Conservation (phyloP, 129 eudicot species). For the Tagetes patula region DNA sequence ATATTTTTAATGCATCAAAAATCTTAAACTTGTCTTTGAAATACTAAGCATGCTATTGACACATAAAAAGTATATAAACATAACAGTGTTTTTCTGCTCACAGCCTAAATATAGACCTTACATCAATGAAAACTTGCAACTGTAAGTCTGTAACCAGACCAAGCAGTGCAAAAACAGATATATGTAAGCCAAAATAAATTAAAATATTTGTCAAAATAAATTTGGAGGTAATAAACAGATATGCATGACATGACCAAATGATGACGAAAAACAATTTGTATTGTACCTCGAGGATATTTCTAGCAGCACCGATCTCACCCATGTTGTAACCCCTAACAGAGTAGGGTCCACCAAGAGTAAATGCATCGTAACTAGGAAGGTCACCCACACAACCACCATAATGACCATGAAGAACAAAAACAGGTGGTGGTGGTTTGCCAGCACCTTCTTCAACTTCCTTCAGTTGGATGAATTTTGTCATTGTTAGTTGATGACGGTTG, state of each 20-base stretch:
- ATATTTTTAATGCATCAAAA: background rate
- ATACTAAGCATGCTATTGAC: background rate
- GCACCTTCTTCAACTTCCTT: conserved; percentile 86
- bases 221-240: background rate
- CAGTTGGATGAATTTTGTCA: conserved; percentile 68
- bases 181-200: background rate
- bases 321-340: conserved; percentile 94
- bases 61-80: too few relatives aligned
- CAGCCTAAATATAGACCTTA: background rate
- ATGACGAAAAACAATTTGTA: conserved; percentile 2
- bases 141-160: background rate
- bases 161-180: background rate
- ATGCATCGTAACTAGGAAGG: conserved; percentile 93
- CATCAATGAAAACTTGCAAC: background rate
- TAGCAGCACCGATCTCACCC: conserved; percentile 97
- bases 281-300: conserved; percentile 86
- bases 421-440: conserved; percentile 89
- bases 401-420: conserved; percentile 91
- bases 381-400: conserved; percentile 99
- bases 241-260: background rate
- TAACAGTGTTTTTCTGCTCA: too few relatives aligned
- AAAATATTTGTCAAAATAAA: too few relatives aligned
- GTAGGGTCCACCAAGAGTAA: conserved; percentile 91
- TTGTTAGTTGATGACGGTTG: conserved; percentile 81
- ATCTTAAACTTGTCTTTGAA: background rate